These are phyloP conservation scores for Allodekkera sacchari DNA, from an alignment of 805 yeast species.

Conservation along the genomic window DNA sequence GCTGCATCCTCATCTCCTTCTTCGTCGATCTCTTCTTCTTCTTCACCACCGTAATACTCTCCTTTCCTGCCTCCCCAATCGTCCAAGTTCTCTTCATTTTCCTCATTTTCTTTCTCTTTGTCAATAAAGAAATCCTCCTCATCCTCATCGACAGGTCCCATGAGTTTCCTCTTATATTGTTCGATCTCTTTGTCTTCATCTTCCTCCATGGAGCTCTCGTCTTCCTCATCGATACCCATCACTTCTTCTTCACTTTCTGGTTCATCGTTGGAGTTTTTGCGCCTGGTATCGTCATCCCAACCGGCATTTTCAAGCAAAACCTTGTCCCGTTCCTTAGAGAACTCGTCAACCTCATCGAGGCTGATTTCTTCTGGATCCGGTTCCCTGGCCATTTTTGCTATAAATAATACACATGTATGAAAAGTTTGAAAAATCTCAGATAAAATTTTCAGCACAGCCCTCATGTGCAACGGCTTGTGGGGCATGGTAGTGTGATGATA, in stretches of 20 bases:
- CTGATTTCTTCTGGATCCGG: constrained; percentile 33
- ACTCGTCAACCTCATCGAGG: constrained; percentile 60
- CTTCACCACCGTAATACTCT: constrained; percentile 58
- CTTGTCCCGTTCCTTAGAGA: constrained; percentile 52
- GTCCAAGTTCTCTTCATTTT: constrained; percentile 21
- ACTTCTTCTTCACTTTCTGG: constrained; percentile 27
- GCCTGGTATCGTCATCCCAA: constrained; percentile 20
- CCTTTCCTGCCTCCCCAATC: constrained; percentile 38
- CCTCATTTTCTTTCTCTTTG: constrained; percentile 23
- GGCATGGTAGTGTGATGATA: no score
- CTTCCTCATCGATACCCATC: constrained; percentile 26
- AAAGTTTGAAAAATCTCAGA: no score
- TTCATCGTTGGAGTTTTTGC: constrained; percentile 13
- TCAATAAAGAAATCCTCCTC: constrained; percentile 38
- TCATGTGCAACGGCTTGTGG: no score
- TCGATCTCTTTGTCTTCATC: constrained; percentile 32
- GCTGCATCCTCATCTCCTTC: constrained; percentile 71
- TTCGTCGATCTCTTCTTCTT: constrained; percentile 50
- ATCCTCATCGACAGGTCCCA: constrained; percentile 39
- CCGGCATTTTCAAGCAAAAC: constrained; percentile 51
- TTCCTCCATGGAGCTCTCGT: constrained; percentile 24
- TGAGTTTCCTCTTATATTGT: constrained; percentile 18
- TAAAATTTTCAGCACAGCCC: no score
- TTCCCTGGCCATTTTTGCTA: constrained; percentile 8
- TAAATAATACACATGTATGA: no score